Evolutionary conservation across 768 basidiomycete genomes (phyloP).

Genomic region (Tylopilus cervinicoccineus): DNA sequence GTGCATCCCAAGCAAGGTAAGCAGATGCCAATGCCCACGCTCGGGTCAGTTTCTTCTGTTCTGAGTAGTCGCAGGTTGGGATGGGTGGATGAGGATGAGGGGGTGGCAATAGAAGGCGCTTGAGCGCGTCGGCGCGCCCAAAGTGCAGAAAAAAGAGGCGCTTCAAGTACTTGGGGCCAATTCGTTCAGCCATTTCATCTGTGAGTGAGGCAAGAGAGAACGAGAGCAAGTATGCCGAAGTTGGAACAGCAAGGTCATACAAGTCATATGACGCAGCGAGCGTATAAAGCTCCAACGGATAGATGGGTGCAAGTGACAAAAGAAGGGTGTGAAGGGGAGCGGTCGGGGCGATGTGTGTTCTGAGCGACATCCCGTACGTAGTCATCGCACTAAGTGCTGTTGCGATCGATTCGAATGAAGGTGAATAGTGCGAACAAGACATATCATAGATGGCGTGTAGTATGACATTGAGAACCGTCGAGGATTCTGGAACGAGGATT

Average conservation of each 20-base stretch:
- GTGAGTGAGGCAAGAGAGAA: constrained; percentile 64
- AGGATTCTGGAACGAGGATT: constrained; percentile 56
- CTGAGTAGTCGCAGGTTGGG: constrained; percentile 58
- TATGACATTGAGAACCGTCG: constrained; percentile 64
- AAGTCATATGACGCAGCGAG: constrained; percentile 65
- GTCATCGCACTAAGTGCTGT: constrained; percentile 53
- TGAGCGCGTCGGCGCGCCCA: constrained; percentile 77
- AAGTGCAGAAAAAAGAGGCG: constrained; percentile 82
- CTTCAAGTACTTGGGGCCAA: constrained; percentile 75
- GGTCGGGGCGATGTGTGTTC: constrained; percentile 43
- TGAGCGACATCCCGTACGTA: constrained; percentile 56
- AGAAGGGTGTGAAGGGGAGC: constrained; percentile 57
- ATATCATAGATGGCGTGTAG: constrained; percentile 71
- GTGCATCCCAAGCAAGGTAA: constrained; percentile 80
- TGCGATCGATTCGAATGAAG: constrained; percentile 55
- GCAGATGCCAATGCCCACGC: constrained; percentile 83
- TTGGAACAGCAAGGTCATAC: constrained; percentile 68
- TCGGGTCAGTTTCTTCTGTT: constrained; percentile 75
- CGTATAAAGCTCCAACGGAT: constrained; percentile 69
- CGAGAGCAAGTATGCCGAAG: constrained; percentile 71
- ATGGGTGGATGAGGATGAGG: constrained; percentile 77
- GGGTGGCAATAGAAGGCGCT: constrained; percentile 70
- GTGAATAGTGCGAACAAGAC: constrained; percentile 72
- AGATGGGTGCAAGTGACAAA: constrained; percentile 62
- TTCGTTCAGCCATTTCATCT: constrained; percentile 64